Evolutionary conservation across 208 protist species (phyloP).

Genomic region (Leishmania braziliensis): DNA sequence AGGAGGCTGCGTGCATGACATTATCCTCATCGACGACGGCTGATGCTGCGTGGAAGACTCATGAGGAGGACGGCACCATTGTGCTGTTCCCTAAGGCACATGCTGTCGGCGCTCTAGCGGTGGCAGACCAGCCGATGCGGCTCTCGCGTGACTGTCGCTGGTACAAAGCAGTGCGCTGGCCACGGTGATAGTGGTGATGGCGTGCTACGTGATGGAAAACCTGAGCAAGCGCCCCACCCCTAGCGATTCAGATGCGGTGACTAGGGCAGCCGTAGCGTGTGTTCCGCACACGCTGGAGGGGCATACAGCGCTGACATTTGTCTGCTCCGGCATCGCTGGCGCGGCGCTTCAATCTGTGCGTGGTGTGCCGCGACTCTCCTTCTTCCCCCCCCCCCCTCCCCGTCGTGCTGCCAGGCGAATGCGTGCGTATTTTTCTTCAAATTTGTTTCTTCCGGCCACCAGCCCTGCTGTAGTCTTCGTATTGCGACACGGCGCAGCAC

Average conservation of each 20-base stretch:
- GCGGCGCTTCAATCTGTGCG: not conserved
- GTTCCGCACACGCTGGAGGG: not conserved
- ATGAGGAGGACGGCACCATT: not conserved
- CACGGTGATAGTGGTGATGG: not conserved
- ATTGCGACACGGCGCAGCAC: not conserved
- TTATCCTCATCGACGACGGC: not conserved
- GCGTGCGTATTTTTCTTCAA: not conserved
- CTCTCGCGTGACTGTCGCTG: not conserved
- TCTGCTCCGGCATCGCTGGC: not conserved
- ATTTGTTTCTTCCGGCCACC: not conserved
- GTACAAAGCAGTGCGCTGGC: not conserved
- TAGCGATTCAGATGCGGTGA: not conserved
- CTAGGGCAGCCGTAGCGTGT: not conserved
- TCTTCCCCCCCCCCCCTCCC: not conserved
- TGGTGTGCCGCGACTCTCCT: not conserved
- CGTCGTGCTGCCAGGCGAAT: not conserved
- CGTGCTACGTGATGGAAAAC: not conserved
- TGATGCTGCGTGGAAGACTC: not conserved
- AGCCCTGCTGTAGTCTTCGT: not conserved
- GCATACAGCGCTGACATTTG: not conserved
- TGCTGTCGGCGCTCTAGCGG: not conserved
- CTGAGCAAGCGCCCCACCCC: not conserved
- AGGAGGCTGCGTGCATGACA: not conserved
- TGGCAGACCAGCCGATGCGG: not conserved
- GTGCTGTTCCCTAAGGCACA: not conserved